A percentile compares a stretch with the other conserved stretches of the same genome.
Conservation (phyloP, 305 asterid species). For the Solanum hybrid region DNA sequence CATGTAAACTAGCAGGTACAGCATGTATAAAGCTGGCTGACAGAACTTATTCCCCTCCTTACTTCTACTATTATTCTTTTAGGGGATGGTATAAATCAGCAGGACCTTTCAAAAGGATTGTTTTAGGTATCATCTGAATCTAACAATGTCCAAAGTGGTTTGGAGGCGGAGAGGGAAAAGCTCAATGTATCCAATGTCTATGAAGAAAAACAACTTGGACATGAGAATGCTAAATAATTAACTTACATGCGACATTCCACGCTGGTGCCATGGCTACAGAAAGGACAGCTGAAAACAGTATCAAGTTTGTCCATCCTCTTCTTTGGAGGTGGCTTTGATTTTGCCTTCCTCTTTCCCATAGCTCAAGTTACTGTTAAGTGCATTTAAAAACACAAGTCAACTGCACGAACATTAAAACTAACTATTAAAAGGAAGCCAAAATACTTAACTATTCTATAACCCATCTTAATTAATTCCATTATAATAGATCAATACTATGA, state of each 20-base stretch:
- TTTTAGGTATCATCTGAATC: background rate
- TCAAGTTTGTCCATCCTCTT: slow-evolving; percentile 95
- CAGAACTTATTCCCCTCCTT: background rate
- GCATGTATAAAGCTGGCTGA: background rate
- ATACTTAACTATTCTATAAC: background rate
- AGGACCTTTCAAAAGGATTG: background rate
- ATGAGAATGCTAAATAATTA: background rate
- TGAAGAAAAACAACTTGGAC: background rate
- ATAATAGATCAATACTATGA: background rate
- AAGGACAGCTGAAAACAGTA: slow-evolving; percentile 93
- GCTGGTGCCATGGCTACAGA: slow-evolving; percentile 86
- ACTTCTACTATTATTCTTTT: background rate
- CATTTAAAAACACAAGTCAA: background rate
- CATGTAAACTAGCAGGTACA: background rate
- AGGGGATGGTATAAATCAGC: background rate
- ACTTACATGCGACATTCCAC: slow-evolving; percentile 89
- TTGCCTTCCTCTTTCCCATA: slow-evolving; percentile 98
- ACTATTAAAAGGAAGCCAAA: background rate
- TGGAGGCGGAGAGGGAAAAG: background rate
- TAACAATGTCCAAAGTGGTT: background rate
- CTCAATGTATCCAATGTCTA: background rate
- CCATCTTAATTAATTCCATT: background rate
- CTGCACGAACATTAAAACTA: background rate
- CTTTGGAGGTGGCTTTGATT: slow-evolving; percentile 87
- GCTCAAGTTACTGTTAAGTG: slow-evolving; percentile 13